Percentiles rank a stretch among this genome's conserved stretches.
Evolutionary conservation across 2,329 filamentous ascomycete genomes (phyloP).

Genomic region (Beauveria sp.): DNA sequence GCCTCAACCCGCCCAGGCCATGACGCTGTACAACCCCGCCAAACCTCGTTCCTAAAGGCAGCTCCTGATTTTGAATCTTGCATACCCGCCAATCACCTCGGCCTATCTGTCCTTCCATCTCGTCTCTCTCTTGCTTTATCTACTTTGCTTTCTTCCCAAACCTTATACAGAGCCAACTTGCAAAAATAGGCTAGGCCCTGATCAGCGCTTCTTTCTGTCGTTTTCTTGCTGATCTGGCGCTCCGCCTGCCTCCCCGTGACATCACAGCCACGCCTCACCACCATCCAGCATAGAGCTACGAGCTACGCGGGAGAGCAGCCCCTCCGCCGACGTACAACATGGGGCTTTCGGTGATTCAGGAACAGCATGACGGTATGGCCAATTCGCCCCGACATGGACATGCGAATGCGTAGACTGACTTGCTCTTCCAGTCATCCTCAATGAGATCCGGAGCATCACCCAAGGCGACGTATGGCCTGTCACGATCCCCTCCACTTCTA

Average conservation of each 20-base stretch:
- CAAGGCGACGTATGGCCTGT: slow-evolving; percentile 60
- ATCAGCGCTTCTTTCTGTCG: neutral
- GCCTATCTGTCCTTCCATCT: neutral
- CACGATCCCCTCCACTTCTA: neutral
- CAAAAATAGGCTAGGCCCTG: neutral
- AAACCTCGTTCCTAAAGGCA: neutral
- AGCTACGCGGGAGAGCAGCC: neutral
- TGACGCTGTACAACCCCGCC: neutral
- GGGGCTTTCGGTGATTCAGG: slow-evolving; percentile 76
- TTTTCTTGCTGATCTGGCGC: neutral
- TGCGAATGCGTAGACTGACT: slow-evolving; percentile 15
- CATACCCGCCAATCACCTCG: slow-evolving; percentile 7
- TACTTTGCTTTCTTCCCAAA: neutral
- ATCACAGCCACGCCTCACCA: neutral
- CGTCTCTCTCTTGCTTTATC: neutral
- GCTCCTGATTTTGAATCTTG: slow-evolving; percentile 10
- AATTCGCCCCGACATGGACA: neutral
- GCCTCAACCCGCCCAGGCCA: too few relatives aligned
- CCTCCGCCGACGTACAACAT: slow-evolving; percentile 45
- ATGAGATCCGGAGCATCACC: slow-evolving; percentile 65
- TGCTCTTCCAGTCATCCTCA: slow-evolving; percentile 25
- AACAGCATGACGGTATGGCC: slow-evolving; percentile 53
- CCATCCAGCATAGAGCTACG: neutral
- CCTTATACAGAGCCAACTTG: neutral
- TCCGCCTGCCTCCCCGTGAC: neutral